These are phyloP conservation scores for Papiliotrema laurentii DNA, from an alignment of 1,284 basidiomycete genomes.

Conservation along the genomic window DNA sequence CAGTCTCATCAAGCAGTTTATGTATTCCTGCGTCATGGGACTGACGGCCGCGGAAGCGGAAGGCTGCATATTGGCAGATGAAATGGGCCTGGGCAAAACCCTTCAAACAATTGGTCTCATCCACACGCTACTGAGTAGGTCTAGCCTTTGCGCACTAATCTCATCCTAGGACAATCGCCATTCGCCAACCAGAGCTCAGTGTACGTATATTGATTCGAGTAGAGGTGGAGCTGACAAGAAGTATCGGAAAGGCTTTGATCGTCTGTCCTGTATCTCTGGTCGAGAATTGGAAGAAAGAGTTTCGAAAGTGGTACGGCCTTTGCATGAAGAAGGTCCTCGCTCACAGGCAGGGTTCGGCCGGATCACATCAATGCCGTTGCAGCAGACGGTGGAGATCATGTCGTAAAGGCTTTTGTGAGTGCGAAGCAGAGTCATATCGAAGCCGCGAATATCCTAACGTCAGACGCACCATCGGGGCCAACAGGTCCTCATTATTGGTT, in stretches of 20 bases:
- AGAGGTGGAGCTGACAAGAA: constrained; percentile 13
- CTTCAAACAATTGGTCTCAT: constrained; percentile 76
- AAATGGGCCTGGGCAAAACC: constrained; percentile 95
- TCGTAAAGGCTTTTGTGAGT: constrained; percentile 70
- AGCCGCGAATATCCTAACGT: background rate
- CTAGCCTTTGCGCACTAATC: background rate
- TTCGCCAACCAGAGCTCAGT: constrained; percentile 59
- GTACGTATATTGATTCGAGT: constrained; percentile 18
- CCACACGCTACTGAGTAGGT: constrained; percentile 79
- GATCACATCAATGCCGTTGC: constrained; percentile 57
- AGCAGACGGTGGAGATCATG: constrained; percentile 67
- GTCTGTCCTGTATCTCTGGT: constrained; percentile 92
- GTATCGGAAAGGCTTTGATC: constrained; percentile 72
- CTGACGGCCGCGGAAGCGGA: constrained; percentile 73
- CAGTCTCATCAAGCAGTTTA: constrained; percentile 55
- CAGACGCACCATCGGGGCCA: constrained; percentile 57
- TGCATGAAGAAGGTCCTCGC: background rate
- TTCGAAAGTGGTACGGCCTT: constrained; percentile 73
- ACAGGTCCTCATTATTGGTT: constrained; percentile 88
- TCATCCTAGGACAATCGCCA: constrained; percentile 64
- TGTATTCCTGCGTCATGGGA: constrained; percentile 97
- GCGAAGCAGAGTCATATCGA: constrained; percentile 49
- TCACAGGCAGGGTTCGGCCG: constrained; percentile 10
- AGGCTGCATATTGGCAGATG: constrained; percentile 95
- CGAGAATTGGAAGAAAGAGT: constrained; percentile 96